A percentile compares a stretch with the other conserved stretches of the same genome.
phyloP scores from a whole-genome alignment of 2,329 filamentous ascomycete genomes.

The Scleromitrula shiraiana region DNA sequence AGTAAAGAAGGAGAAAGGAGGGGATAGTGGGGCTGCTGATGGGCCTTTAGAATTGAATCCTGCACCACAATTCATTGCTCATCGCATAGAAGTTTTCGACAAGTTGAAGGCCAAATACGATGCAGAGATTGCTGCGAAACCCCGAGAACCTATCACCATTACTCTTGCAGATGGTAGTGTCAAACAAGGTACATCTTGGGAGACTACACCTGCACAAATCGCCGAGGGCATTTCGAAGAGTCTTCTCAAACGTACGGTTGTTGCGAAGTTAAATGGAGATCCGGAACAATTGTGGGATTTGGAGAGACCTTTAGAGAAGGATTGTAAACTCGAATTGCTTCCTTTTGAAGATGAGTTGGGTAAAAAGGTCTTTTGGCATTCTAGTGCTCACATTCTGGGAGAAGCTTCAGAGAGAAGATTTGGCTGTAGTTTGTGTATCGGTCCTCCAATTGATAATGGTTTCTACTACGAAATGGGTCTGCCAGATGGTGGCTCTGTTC shows the following conservation, averaged over 20 bases:
- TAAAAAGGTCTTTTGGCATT: constrained; percentile 97
- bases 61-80: constrained; percentile 69
- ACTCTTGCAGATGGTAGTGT: constrained; percentile 65
- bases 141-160: constrained; percentile 66
- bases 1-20: constrained; percentile 44
- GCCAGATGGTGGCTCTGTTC: constrained; percentile 61
- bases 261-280: constrained; percentile 74
- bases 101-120: constrained; percentile 78
- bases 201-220: constrained; percentile 79
- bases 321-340: constrained; percentile 76
- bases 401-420: constrained; percentile 88
- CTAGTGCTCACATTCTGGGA: constrained; percentile 89
- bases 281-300: constrained; percentile 77
- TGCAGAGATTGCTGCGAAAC: constrained; percentile 62
- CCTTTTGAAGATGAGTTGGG: constrained; percentile 67
- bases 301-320: constrained; percentile 79
- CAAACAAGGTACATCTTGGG: constrained; percentile 73
- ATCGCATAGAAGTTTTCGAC: constrained; percentile 82
- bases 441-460: constrained; percentile 81
- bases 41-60: constrained; percentile 41
- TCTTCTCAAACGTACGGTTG: constrained; percentile 75
- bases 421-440: constrained; percentile 87
- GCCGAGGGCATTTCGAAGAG: constrained; percentile 76
- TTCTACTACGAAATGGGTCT: constrained; percentile 98
- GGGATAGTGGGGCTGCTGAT: constrained; percentile 34